A percentile compares a stretch with the other conserved stretches of the same genome.
Conservation (phyloP, 306 rosid genomes). For the Pyrus betulifolia region DNA sequence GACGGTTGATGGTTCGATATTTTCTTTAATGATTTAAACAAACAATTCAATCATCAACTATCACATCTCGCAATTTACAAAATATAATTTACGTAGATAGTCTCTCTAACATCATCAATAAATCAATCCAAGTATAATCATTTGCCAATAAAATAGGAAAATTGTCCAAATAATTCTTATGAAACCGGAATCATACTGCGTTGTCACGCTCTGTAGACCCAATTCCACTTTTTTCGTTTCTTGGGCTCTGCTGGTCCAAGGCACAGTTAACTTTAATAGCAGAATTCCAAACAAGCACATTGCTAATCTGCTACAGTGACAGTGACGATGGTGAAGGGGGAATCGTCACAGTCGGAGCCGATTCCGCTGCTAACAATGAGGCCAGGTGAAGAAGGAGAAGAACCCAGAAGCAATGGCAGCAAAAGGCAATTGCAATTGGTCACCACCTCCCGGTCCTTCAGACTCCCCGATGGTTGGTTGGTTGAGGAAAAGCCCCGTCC, state of each 20-base stretch:
- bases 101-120: too few relatives aligned
- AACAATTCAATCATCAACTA: too few relatives aligned
- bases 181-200: background rate
- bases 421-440: conserved; percentile 15
- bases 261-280: background rate
- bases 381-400: background rate
- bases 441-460: conserved; percentile 14
- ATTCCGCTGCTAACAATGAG: conserved; percentile 9
- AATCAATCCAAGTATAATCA: background rate
- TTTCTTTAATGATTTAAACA: too few relatives aligned
- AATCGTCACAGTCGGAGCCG: background rate
- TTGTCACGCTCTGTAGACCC: background rate
- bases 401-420: background rate
- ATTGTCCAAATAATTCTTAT: background rate
- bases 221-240: background rate
- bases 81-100: too few relatives aligned
- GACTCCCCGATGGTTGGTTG: conserved; percentile 43
- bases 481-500: conserved; percentile 35
- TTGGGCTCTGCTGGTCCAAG: background rate
- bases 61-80: too few relatives aligned
- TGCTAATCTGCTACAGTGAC: background rate
- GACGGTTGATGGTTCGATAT: accelerated
- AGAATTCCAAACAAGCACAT: background rate
- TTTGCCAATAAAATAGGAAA: background rate
- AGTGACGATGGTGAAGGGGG: background rate